Evolutionary conservation across 2,329 filamentous ascomycete genomes (phyloP).

Genomic region (Zymoseptoria pseudotritici): DNA sequence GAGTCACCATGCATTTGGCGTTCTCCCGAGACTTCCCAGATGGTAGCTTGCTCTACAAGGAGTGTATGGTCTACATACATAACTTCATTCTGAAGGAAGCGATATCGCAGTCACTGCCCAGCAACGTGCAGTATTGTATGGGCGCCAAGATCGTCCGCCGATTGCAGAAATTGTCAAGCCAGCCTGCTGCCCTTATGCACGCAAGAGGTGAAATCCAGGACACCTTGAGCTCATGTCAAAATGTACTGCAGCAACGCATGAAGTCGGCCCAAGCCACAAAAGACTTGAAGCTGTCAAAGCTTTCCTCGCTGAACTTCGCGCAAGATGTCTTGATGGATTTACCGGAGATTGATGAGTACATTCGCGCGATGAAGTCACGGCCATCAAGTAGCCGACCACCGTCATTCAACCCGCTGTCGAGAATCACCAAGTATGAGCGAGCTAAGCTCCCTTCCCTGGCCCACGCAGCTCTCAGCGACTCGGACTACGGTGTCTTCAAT

Average conservation of each 20-base stretch:
- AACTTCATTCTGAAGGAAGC: constrained; percentile 3
- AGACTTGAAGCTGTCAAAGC: neutral
- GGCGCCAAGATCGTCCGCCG: constrained; percentile 3
- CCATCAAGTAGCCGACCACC: neutral
- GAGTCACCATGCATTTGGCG: constrained; percentile 50
- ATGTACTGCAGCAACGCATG: neutral
- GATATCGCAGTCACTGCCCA: neutral
- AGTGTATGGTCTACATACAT: constrained; percentile 4
- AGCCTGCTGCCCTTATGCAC: neutral
- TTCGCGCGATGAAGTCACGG: neutral
- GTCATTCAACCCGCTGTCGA: neutral
- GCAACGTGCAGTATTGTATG: constrained; percentile 4
- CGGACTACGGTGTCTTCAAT: constrained; percentile 5
- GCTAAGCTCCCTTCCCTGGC: neutral
- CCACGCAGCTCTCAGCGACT: neutral
- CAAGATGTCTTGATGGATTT: neutral
- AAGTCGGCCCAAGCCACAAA: neutral
- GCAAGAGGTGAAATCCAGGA: neutral
- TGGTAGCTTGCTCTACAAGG: constrained; percentile 4
- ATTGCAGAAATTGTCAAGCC: neutral
- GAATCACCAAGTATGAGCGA: neutral
- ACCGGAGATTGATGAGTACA: neutral
- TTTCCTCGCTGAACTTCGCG: neutral
- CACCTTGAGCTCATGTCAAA: neutral
- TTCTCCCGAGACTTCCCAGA: constrained; percentile 27